A percentile compares a stretch with the other conserved stretches of the same genome.
These are phyloP conservation scores for Metschnikowia cubensis DNA, from an alignment of 805 yeast genomes.

Conservation along the genomic window DNA sequence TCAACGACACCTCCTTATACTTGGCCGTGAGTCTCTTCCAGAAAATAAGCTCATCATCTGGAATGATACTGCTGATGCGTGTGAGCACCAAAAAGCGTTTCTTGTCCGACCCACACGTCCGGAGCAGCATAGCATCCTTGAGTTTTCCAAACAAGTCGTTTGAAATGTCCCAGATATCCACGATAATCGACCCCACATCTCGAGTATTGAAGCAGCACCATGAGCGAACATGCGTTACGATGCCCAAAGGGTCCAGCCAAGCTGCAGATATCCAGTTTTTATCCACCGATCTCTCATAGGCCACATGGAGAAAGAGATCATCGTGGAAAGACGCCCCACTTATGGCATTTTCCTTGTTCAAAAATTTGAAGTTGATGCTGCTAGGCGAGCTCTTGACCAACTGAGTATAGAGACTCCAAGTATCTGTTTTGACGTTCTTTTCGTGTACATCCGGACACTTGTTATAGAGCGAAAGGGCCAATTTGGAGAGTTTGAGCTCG, in stretches of 20 bases:
- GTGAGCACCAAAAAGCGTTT: slow-evolving; percentile 65
- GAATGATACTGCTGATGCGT: slow-evolving; percentile 66
- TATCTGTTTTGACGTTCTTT: slow-evolving; percentile 3
- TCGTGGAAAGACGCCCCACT: slow-evolving; percentile 33
- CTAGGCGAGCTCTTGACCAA: slow-evolving; percentile 37
- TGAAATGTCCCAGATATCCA: slow-evolving; percentile 64
- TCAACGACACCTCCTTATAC: slow-evolving; percentile 52
- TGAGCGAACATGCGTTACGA: slow-evolving; percentile 54
- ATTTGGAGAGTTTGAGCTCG: slow-evolving; percentile 34
- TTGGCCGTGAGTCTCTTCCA: slow-evolving; percentile 71
- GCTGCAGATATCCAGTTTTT: slow-evolving; percentile 82
- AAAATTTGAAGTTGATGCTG: slow-evolving; percentile 23
- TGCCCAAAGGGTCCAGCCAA: slow-evolving; percentile 85
- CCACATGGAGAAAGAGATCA: slow-evolving; percentile 78
- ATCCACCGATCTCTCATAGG: slow-evolving; percentile 79
- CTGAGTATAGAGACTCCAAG: slow-evolving; percentile 24
- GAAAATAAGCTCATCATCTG: slow-evolving; percentile 76
- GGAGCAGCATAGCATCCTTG: slow-evolving; percentile 30
- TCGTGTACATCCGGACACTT: slow-evolving; percentile 39
- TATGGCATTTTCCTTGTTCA: slow-evolving; percentile 20
- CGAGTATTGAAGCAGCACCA: slow-evolving; percentile 46
- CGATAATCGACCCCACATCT: slow-evolving; percentile 48
- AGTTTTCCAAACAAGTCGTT: slow-evolving; percentile 36
- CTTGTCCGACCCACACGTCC: slow-evolving; percentile 39
- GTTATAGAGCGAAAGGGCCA: slow-evolving; percentile 57